phyloP scores from a whole-genome alignment of 2,329 filamentous ascomycete genomes.

The Botrytis sinoallii region DNA sequence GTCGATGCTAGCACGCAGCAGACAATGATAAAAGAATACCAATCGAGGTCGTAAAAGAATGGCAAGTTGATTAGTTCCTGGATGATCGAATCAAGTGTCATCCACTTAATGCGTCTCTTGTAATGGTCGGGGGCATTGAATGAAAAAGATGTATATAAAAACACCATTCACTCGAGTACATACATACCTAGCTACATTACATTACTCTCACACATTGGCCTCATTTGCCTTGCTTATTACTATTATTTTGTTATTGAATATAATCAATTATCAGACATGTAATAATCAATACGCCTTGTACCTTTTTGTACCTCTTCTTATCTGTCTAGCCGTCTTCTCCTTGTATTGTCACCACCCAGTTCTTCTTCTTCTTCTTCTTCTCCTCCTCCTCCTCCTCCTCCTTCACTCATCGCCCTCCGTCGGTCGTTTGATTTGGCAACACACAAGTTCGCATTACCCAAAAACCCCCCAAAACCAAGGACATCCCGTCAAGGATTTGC shows the following conservation, averaged over 20 bases:
- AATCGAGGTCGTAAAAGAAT: too few relatives aligned
- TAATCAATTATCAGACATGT: background rate
- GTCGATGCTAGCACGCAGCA: background rate
- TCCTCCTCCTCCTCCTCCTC: too few relatives aligned
- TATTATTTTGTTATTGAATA: background rate
- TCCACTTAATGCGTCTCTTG: background rate
- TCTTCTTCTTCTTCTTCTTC: too few relatives aligned
- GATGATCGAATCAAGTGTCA: background rate
- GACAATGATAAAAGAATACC: background rate
- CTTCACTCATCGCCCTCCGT: too few relatives aligned
- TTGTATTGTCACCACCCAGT: background rate
- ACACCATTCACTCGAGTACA: background rate
- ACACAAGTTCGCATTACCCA: background rate
- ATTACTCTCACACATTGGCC: background rate
- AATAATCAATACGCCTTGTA: background rate
- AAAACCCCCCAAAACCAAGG: background rate
- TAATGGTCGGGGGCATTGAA: background rate
- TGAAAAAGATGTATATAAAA: background rate
- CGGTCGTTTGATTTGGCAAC: background rate
- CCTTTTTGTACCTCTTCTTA: conserved; percentile 7
- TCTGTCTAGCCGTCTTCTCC: background rate
- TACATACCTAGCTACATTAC: background rate
- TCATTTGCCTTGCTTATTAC: background rate
- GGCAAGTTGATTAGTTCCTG: too few relatives aligned
- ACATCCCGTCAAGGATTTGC: background rate